These are phyloP conservation scores for Erysiphe pulchra DNA, from an alignment of 2,329 filamentous ascomycete species.

Conservation along the genomic window DNA sequence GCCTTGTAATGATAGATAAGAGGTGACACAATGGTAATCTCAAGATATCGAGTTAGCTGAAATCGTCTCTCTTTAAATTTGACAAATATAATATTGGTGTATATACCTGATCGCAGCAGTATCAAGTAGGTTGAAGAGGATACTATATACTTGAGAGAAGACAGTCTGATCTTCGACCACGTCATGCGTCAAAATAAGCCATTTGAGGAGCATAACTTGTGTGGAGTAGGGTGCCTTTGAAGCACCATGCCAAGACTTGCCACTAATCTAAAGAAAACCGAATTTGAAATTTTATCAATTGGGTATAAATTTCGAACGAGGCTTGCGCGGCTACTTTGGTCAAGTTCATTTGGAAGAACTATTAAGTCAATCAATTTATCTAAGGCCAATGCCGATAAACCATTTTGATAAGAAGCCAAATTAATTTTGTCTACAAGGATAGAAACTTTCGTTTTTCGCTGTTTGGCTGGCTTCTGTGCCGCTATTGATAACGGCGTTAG, in stretches of 20 bases:
- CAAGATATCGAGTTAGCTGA: neutral
- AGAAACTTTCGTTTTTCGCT: neutral
- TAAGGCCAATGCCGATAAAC: constrained; percentile 35
- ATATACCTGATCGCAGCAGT: constrained; percentile 45
- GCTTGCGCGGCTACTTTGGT: constrained; percentile 45
- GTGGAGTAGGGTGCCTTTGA: constrained; percentile 46
- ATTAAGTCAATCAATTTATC: constrained; percentile 38
- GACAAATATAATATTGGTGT: neutral
- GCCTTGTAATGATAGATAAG: constrained; percentile 50
- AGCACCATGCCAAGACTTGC: constrained; percentile 54
- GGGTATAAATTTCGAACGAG: constrained; percentile 58
- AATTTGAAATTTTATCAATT: constrained; percentile 30
- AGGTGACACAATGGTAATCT: constrained; percentile 38
- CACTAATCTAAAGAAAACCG: constrained; percentile 37
- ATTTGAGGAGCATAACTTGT: constrained; percentile 47
- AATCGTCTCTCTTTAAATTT: constrained; percentile 1
- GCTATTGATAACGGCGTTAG: too few species aligned
- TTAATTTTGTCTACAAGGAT: neutral
- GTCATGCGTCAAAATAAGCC: constrained; percentile 56
- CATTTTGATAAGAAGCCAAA: constrained; percentile 16
- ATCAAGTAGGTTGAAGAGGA: constrained; percentile 61
- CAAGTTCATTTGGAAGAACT: constrained; percentile 39
- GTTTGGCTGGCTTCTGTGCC: neutral
- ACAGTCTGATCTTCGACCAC: constrained; percentile 35
- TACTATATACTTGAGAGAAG: constrained; percentile 43